Evolutionary conservation across 805 yeast species (phyloP).

Genomic region (Candida dajiaensis): DNA sequence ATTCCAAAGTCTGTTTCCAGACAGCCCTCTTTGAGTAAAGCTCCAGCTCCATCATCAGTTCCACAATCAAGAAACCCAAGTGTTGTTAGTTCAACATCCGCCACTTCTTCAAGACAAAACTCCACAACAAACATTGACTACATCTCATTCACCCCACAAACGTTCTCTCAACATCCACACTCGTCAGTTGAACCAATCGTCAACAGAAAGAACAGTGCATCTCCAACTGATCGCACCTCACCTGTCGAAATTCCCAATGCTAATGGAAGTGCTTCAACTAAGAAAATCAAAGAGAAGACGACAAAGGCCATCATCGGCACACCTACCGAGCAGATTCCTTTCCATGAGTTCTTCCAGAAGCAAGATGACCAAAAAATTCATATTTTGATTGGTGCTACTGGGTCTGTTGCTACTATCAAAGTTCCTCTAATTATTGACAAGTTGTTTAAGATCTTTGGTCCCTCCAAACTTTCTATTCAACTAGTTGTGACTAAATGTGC

Average conservation of each 20-base stretch:
- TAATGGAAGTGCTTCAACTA: conserved; percentile 5
- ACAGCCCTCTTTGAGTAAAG: conserved; percentile 8
- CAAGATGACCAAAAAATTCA: conserved; percentile 83
- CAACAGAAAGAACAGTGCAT: background rate
- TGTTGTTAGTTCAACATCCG: conserved; percentile 12
- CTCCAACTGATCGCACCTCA: background rate
- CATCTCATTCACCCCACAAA: conserved; percentile 19
- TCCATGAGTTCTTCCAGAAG: conserved; percentile 63
- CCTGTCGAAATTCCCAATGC: background rate
- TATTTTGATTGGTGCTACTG: conserved; percentile 87
- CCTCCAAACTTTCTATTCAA: conserved; percentile 71
- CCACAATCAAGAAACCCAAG: conserved; percentile 16
- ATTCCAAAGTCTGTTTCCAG: conserved; percentile 7
- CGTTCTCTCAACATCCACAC: conserved; percentile 4
- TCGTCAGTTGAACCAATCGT: background rate
- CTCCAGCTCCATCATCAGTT: conserved; percentile 4
- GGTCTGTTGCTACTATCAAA: conserved; percentile 94
- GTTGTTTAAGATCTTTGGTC: conserved; percentile 73
- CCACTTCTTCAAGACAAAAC: conserved; percentile 23
- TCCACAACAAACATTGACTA: conserved; percentile 18
- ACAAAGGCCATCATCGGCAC: conserved; percentile 49
- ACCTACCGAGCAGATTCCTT: conserved; percentile 66
- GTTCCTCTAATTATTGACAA: conserved; percentile 86
- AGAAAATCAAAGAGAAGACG: conserved; percentile 30
- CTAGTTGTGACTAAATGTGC: conserved; percentile 76